phyloP scores from a whole-genome alignment of 2,329 filamentous ascomycete genomes.

The Cladosporium sp. region DNA sequence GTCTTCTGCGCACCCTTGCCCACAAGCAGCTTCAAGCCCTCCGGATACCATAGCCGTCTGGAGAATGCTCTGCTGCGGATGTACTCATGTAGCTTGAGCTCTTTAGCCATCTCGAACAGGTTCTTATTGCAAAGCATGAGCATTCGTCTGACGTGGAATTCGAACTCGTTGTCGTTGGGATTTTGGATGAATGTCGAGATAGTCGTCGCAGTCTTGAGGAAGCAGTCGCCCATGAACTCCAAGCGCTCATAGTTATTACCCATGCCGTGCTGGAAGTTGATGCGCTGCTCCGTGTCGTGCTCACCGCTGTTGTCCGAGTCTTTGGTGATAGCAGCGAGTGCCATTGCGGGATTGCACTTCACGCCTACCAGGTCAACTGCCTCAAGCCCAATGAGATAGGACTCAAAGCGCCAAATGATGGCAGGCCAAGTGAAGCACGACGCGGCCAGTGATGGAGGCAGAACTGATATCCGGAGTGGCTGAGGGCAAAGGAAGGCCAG shows the following conservation, averaged over 20 bases:
- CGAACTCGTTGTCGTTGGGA: conserved; percentile 75
- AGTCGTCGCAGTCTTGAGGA: conserved; percentile 92
- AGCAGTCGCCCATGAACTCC: conserved; percentile 89
- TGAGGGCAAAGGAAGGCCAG: conserved; percentile 66
- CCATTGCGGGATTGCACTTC: conserved; percentile 61
- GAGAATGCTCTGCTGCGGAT: conserved; percentile 82
- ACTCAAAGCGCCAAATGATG: conserved; percentile 79
- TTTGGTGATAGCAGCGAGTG: conserved; percentile 88
- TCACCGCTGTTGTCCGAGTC: conserved; percentile 83
- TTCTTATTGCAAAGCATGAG: conserved; percentile 86
- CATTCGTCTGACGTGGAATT: conserved; percentile 90
- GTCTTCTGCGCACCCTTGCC: conserved; percentile 50
- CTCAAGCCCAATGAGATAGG: conserved; percentile 74
- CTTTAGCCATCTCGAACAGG: conserved; percentile 70
- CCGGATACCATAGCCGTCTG: conserved; percentile 81
- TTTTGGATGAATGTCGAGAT: conserved; percentile 77
- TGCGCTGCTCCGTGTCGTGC: conserved; percentile 55
- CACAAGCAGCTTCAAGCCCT: conserved; percentile 65
- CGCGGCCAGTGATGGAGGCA: conserved; percentile 65
- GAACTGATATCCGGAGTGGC: conserved; percentile 68
- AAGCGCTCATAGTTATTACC: conserved; percentile 91
- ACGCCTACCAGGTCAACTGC: conserved; percentile 64
- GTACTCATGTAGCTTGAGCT: conserved; percentile 65
- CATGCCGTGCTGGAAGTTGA: conserved; percentile 81
- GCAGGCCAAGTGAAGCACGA: conserved; percentile 76